Percentiles rank a stretch among this genome's conserved stretches.
Evolutionary conservation across 2,329 filamentous ascomycete species (phyloP).

Genomic region (Venturiaceae sp.): DNA sequence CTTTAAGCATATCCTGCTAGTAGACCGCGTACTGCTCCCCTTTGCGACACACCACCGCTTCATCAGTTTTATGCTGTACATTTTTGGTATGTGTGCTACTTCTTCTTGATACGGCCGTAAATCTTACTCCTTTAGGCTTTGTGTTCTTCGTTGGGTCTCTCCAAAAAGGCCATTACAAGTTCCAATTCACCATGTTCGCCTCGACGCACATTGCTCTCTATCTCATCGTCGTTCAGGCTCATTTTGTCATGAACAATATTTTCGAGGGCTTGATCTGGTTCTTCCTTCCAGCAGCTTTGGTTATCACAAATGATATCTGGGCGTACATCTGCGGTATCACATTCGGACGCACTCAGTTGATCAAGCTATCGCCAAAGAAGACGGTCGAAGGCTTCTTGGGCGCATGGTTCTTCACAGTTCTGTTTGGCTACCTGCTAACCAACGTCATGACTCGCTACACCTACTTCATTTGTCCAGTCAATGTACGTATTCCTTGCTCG

Average conservation of each 20-base stretch:
- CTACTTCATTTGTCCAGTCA: constrained; percentile 98
- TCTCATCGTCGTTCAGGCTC: constrained; percentile 92
- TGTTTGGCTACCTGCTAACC: constrained; percentile 74
- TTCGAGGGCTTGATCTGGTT: constrained; percentile 99
- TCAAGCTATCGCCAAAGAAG: constrained; percentile 98
- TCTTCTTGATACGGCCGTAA: background rate
- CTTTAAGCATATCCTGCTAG: constrained; percentile 96
- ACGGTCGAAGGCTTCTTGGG: constrained; percentile 96
- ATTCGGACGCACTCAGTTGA: constrained; percentile 90
- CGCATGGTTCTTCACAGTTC: constrained; percentile 89
- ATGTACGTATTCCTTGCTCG: constrained; percentile 39
- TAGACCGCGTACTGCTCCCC: constrained; percentile 85
- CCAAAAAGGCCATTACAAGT: constrained; percentile 91
- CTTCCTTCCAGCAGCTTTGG: constrained; percentile 86
- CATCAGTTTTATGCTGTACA: constrained; percentile 97
- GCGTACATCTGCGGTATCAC: constrained; percentile 97
- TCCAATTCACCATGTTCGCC: constrained; percentile 98
- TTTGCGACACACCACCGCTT: constrained; percentile 96
- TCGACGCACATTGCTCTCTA: constrained; percentile 99
- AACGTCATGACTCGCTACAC: constrained; percentile 81
- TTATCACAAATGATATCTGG: constrained; percentile 98
- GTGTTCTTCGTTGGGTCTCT: constrained; percentile 95
- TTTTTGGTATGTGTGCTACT: constrained; percentile 61
- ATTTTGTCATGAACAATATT: constrained; percentile 99
- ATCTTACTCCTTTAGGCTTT: constrained; percentile 53